Percentiles rank a stretch among this genome's conserved stretches.
phyloP scores from a whole-genome alignment of 306 rosid genomes.

The Quercus alba region DNA sequence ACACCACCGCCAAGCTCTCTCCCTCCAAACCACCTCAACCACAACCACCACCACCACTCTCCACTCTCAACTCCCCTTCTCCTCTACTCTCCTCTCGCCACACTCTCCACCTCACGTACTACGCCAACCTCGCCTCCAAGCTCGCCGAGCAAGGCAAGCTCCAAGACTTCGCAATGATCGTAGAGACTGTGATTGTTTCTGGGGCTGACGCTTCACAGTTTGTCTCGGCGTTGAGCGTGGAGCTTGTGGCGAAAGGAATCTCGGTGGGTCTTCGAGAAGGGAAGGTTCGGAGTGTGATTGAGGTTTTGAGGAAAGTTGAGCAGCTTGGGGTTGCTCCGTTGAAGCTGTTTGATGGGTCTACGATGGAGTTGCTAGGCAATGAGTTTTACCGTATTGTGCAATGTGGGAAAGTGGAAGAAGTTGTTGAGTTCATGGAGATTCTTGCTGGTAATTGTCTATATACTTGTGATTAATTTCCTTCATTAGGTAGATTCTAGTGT shows the following conservation, averaged over 20 bases:
- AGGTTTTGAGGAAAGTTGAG: slow-evolving; percentile 41
- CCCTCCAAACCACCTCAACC: slow-evolving; percentile 20
- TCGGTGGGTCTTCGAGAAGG: slow-evolving; percentile 40
- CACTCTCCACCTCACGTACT: slow-evolving; percentile 33
- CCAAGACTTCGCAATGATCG: slow-evolving; percentile 39
- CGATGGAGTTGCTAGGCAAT: slow-evolving; percentile 36
- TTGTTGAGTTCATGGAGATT: slow-evolving; percentile 75
- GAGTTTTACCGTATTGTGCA: slow-evolving; percentile 49
- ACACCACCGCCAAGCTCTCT: slow-evolving; percentile 25
- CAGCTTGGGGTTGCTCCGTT: slow-evolving; percentile 40
- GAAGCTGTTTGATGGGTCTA: slow-evolving; percentile 44
- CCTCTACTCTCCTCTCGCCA: slow-evolving; percentile 26
- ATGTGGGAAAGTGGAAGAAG: slow-evolving; percentile 49
- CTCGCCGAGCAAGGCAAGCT: slow-evolving; percentile 52
- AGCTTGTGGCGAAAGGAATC: slow-evolving; percentile 49
- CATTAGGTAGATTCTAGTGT: not conserved
- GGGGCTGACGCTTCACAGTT: slow-evolving; percentile 40
- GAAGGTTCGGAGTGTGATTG: slow-evolving; percentile 35
- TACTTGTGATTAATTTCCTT: not conserved
- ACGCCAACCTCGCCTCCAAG: slow-evolving; percentile 49
- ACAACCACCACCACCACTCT: slow-evolving; percentile 7
- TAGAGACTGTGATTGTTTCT: slow-evolving; percentile 43
- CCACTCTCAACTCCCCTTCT: slow-evolving; percentile 35
- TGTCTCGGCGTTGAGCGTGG: slow-evolving; percentile 33
- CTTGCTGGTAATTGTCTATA: slow-evolving; percentile 53